phyloP scores from a whole-genome alignment of 805 yeast species.

The Lipomyces spencermartinsiae region DNA sequence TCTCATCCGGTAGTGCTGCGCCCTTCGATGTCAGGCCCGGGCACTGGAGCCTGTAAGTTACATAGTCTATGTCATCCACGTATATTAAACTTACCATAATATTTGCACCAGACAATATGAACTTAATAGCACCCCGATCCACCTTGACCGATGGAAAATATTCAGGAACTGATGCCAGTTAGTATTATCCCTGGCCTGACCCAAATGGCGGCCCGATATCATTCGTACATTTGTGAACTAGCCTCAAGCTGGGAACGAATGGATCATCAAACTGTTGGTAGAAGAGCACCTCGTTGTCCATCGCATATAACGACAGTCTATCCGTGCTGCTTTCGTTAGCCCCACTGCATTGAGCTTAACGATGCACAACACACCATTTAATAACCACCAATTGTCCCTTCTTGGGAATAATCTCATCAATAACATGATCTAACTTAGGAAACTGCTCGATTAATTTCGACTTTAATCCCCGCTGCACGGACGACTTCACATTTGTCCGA shows the following conservation, averaged over 20 bases:
- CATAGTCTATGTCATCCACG: background rate
- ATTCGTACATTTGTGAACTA: constrained; percentile 67
- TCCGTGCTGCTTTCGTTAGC: constrained; percentile 58
- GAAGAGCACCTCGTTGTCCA: constrained; percentile 75
- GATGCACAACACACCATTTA: constrained; percentile 58
- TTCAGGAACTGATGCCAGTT: constrained; percentile 54
- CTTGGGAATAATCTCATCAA: constrained; percentile 86
- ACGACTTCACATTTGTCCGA: constrained; percentile 88
- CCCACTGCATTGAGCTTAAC: background rate
- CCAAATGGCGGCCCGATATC: background rate
- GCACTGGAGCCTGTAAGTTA: constrained; percentile 30
- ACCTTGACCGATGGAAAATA: constrained; percentile 87
- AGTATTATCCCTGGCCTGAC: background rate
- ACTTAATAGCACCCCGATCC: constrained; percentile 95
- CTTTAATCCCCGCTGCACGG: constrained; percentile 90
- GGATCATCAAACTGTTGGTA: constrained; percentile 82
- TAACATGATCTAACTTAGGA: constrained; percentile 73
- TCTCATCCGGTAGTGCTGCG: constrained; percentile 57
- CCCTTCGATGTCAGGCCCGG: constrained; percentile 43
- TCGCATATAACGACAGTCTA: constrained; percentile 72
- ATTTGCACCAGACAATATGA: constrained; percentile 93
- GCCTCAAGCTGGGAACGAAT: constrained; percentile 73
- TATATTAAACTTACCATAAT: constrained; percentile 70
- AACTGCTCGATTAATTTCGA: constrained; percentile 74
- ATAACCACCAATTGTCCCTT: constrained; percentile 78